A percentile compares a stretch with the other conserved stretches of the same genome.
Conservation (phyloP, 1,284 basidiomycete genomes). For the Ceratobasidium papillatum region DNA sequence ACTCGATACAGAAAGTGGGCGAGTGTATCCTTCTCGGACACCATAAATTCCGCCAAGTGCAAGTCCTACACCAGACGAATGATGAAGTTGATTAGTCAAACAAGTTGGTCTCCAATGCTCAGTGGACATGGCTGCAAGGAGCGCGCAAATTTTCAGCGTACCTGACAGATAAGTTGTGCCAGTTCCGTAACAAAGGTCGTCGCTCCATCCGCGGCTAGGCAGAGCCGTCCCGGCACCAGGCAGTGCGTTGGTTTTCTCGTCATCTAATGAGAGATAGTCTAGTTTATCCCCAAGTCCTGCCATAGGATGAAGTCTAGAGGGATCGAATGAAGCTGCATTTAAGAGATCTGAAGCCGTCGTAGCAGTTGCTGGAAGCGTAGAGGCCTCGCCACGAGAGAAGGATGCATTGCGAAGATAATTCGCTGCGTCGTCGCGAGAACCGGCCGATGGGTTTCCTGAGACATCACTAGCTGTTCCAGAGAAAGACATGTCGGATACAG, state of each 20-base stretch:
- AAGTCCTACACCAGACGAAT: constrained; percentile 71
- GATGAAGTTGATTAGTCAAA: constrained; percentile 48
- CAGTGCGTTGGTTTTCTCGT: constrained; percentile 89
- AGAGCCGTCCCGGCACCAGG: constrained; percentile 87
- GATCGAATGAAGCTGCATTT: constrained; percentile 79
- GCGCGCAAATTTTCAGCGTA: constrained; percentile 58
- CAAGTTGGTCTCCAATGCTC: background rate
- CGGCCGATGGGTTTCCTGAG: background rate
- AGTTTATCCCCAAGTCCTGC: constrained; percentile 88
- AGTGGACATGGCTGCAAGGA: background rate
- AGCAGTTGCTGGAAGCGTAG: constrained; percentile 57
- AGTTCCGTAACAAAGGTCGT: constrained; percentile 99
- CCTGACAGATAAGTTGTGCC: constrained; percentile 98
- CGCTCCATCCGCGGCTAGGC: constrained; percentile 96
- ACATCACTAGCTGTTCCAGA: background rate
- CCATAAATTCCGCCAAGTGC: constrained; percentile 95
- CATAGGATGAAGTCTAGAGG: constrained; percentile 88
- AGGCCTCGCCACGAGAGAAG: constrained; percentile 58
- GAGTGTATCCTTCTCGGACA: constrained; percentile 89
- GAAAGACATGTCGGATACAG: constrained; percentile 28
- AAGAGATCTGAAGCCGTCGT: constrained; percentile 85
- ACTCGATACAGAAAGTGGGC: constrained; percentile 86
- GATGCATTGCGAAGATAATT: constrained; percentile 64
- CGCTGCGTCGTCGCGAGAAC: constrained; percentile 55
- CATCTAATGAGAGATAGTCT: constrained; percentile 91